Percentiles rank a stretch among this genome's conserved stretches.
These are phyloP conservation scores for Cynara cardunculus DNA, from an alignment of 129 eudicot genomes.

Conservation along the genomic window DNA sequence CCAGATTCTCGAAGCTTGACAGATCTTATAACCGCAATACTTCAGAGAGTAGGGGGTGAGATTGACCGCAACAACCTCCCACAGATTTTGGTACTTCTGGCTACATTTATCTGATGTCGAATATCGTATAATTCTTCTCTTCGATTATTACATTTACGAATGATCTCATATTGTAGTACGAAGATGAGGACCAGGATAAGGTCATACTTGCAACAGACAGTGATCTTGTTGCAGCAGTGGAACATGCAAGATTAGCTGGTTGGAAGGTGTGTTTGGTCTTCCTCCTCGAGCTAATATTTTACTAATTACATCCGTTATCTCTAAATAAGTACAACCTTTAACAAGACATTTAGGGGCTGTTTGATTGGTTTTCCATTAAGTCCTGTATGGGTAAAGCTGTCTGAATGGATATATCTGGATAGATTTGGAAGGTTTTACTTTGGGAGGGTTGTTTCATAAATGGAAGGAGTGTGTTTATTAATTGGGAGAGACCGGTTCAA, in stretches of 20 bases:
- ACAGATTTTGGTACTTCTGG: constrained; percentile 68
- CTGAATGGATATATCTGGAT: no score
- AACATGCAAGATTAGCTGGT: constrained; percentile 77
- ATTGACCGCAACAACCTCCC: constrained; percentile 87
- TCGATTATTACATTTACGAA: background rate
- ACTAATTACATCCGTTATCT: background rate
- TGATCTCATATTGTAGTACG: constrained; percentile 48
- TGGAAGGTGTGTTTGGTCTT: constrained; percentile 63
- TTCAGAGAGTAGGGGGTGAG: constrained; percentile 87
- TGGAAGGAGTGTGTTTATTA: no score
- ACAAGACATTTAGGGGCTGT: no score
- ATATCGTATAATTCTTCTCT: background rate
- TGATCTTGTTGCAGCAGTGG: constrained; percentile 90
- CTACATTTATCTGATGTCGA: constrained; percentile 1
- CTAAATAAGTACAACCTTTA: background rate
- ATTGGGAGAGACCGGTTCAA: no score
- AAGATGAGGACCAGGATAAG: constrained; percentile 84
- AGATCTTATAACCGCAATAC: constrained; percentile 72
- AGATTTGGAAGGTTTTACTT: no score
- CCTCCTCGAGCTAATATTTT: background rate
- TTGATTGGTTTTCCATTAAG: no score
- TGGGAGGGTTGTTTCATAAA: no score
- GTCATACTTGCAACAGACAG: constrained; percentile 74
- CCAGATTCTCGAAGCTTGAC: constrained; percentile 80
- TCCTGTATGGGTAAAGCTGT: no score